Evolutionary conservation across 257 asterid genomes (phyloP), one percentile per base, ranked within the genome.

Genomic region (Verbascum thapsus): DNA sequence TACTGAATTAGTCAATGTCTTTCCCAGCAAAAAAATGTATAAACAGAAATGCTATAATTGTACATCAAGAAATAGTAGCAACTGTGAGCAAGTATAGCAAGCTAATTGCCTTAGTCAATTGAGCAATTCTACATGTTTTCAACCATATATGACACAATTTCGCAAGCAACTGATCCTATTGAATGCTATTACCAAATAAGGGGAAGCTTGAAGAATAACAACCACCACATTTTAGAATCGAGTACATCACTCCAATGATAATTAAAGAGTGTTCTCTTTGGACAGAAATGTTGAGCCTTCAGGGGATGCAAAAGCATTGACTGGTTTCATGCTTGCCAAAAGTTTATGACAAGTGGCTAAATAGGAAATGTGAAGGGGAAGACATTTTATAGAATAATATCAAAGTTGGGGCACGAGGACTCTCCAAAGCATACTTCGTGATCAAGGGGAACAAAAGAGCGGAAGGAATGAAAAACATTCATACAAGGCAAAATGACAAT

Each of bases 1-100:
- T 44, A 49, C 23, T 42, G 63, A 63, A 75, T 60, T 30, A 67
- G 73, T 57, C 49, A 51, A 69, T 48, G 69, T 51, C 44, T 44
- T 7, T 22, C 10, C 64, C 30, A 30, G 22, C 42, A 43, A 47
- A 22, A n/a, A 3, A 51, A 16, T 13, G 42, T 44, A 39, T 44
- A 23, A 51, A 38, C n/a, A 18, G 18, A 65, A 63, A 37, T 42
- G 58, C 10, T n/a, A 53, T 39, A 23, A 15, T 44, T 58, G 45
- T 64, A 61, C n/a, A 37, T 41, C 41, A 19, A 50, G 17, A 42
- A 12, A 56, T 53, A 22, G 47, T 39, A 58, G 22, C 58, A 64
- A 53, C 58, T 58, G 6, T 13, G 48, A 19, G 20, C 3, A 19
- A 2, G 8, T 5, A 45, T 15, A n/a, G 20, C 52, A 45, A 16